These are phyloP conservation scores for Entomortierella beljakovae DNA, from an alignment of 192 early-diverging fungal genomes.

Conservation along the genomic window DNA sequence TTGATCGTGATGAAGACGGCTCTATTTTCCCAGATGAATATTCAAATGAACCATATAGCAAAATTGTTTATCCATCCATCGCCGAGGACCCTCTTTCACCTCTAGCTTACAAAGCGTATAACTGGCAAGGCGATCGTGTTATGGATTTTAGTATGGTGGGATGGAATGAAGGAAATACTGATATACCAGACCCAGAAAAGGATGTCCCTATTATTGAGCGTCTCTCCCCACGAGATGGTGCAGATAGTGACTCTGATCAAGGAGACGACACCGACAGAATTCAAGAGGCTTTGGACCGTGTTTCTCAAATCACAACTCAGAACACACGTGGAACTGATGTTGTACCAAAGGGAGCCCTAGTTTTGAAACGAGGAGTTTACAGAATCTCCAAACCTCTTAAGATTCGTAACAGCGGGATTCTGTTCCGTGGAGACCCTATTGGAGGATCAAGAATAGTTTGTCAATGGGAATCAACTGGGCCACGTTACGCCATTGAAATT, in stretches of 20 bases:
- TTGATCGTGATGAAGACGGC: conserved; percentile 37
- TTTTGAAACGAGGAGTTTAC: conserved; percentile 48
- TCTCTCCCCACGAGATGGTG: conserved; percentile 14
- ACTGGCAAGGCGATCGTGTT: conserved; percentile 54
- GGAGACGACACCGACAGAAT: conserved; percentile 57
- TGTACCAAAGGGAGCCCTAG: conserved; percentile 47
- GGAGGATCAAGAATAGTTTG: conserved; percentile 57
- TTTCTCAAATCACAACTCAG: not conserved
- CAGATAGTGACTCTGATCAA: conserved; percentile 16
- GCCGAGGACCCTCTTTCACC: conserved; percentile 1
- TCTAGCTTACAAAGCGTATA: conserved; percentile 50
- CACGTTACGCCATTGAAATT: conserved; percentile 46
- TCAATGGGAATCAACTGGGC: conserved; percentile 40
- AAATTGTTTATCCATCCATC: conserved; percentile 16
- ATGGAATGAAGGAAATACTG: conserved; percentile 56
- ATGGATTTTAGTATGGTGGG: conserved; percentile 62
- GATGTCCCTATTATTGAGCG: conserved; percentile 27
- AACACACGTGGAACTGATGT: not conserved
- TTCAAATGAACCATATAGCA: conserved; percentile 24
- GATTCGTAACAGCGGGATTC: conserved; percentile 44
- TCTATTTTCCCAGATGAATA: conserved; percentile 18
- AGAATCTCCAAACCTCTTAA: conserved; percentile 43
- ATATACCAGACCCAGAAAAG: conserved; percentile 20
- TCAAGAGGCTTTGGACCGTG: conserved; percentile 50
- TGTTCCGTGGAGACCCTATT: conserved; percentile 51